Conservation (phyloP, 352 stramenopile species). For the Globisporangium okanoganense region DNA sequence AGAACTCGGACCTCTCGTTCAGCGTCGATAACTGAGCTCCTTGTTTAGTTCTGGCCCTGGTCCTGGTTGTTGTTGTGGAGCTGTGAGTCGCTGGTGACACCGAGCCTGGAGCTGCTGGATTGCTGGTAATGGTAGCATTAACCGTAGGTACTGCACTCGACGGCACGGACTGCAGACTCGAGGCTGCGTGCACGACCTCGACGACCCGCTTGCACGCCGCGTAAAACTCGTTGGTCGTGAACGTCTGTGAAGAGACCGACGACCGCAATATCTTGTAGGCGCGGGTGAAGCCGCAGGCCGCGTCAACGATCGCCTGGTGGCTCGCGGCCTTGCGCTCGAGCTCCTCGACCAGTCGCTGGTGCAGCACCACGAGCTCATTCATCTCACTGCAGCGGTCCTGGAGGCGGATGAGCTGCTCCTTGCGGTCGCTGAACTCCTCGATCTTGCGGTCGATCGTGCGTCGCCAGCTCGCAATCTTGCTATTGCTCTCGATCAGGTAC, state of each 20-base stretch:
- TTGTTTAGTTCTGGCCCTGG: neutral
- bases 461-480: slow-evolving; percentile 44
- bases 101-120: neutral
- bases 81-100: neutral
- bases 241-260: slow-evolving; percentile 30
- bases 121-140: slow-evolving; percentile 1
- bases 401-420: slow-evolving; percentile 37
- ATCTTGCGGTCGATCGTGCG: slow-evolving; percentile 40
- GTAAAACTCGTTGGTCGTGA: slow-evolving; percentile 35
- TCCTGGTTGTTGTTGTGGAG: neutral
- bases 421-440: slow-evolving; percentile 35
- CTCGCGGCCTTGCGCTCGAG: slow-evolving; percentile 32
- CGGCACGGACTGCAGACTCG: slow-evolving; percentile 2
- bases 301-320: slow-evolving; percentile 37
- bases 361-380: slow-evolving; percentile 40
- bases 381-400: slow-evolving; percentile 41
- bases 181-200: slow-evolving; percentile 30
- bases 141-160: slow-evolving; percentile 11
- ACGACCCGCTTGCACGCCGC: slow-evolving; percentile 36
- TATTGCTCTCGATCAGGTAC: slow-evolving; percentile 44
- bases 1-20: slow-evolving; percentile 7
- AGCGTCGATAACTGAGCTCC: neutral
- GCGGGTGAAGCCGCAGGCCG: slow-evolving; percentile 32
- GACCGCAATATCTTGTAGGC: slow-evolving; percentile 37
- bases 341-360: slow-evolving; percentile 40